Evolutionary conservation across 305 asterid species (phyloP), one percentile per base, ranked within the genome.

Genomic region (Galium porrigens): DNA sequence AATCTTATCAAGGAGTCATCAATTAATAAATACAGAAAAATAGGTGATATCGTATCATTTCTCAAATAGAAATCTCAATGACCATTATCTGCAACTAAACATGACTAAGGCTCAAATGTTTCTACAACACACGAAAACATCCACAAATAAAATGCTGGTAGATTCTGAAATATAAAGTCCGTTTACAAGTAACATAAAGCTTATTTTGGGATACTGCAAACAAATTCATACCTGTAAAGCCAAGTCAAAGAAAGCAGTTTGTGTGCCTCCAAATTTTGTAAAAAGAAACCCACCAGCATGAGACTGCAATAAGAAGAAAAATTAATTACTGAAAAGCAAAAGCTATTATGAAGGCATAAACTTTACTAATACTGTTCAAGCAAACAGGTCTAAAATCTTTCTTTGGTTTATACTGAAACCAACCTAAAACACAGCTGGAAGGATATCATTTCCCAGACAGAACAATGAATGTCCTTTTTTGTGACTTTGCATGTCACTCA

Each of bases 221-320:
- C 12, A 48, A 4, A 25, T 9, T 34, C 84, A 30, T 72, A 80
- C 84, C 68, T 81, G 84, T 51, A 79, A 80, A 20, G 84, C 79
- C 71, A 80, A 71, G 60, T 80, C 84, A 68, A 80, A 75, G 68
- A 80, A 60, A 56, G 84, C 80, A 34, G 84, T 77, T 59, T 80
- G 84, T 56, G 77, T 74, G 79, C 80, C 66, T 52, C 81, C 84
- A 41, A 76, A 74, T 74, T 77, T 80, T 52, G 71, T 64, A 57
- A 77, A 77, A 58, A 78, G 70, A 55, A 82, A 67, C 37, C 79
- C 78, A 32, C 86, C 74, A 42, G 84, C 74, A 68, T 76, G 81
- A 14, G 81, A 73, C 81, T 77, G 69, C 61, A 34, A 49, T 6
- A 49, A 52, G 61, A 52, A 37, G 6, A 65, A n/a, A 8, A 42